These are phyloP conservation scores for Bipolaris sorokiniana DNA, from an alignment of 2,329 filamentous ascomycete genomes.

Conservation along the genomic window DNA sequence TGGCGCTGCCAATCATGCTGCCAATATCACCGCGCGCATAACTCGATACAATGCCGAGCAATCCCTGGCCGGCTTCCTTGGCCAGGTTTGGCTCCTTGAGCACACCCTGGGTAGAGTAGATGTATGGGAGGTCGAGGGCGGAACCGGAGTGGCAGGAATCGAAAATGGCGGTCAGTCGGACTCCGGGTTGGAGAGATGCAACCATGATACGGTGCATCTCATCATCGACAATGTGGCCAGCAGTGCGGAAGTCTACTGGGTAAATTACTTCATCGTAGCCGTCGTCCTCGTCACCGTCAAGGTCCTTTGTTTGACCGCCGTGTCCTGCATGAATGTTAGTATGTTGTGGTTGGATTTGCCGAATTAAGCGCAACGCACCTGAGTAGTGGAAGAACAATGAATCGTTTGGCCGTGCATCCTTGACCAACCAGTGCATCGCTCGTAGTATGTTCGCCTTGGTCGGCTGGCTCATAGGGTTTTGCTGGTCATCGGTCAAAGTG, in stretches of 20 bases:
- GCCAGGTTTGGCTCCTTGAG: constrained; percentile 82
- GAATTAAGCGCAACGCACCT: constrained; percentile 59
- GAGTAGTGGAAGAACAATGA: constrained; percentile 98
- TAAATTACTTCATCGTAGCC: constrained; percentile 86
- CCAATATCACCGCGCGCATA: constrained; percentile 85
- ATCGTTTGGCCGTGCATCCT: constrained; percentile 89
- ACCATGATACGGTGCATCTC: constrained; percentile 85
- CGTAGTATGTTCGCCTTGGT: constrained; percentile 94
- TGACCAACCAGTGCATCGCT: constrained; percentile 98
- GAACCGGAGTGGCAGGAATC: constrained; percentile 83
- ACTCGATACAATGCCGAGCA: constrained; percentile 73
- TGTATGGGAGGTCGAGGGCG: constrained; percentile 76
- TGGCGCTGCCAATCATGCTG: constrained; percentile 79
- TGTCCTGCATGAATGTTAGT: constrained; percentile 62
- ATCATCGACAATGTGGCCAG: constrained; percentile 83
- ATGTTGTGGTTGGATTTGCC: neutral
- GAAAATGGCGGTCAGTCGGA: constrained; percentile 82
- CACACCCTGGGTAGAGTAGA: constrained; percentile 80
- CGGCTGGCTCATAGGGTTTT: constrained; percentile 95
- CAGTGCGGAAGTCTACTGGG: constrained; percentile 78
- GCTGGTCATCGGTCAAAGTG: constrained; percentile 92
- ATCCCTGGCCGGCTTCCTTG: constrained; percentile 76
- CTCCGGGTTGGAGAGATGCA: constrained; percentile 75
- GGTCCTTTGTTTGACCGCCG: constrained; percentile 79
- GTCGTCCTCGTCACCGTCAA: constrained; percentile 80